Base-by-base conservation (phyloP, 1,284 basidiomycete genomes). In the Leccinum angustisporum region DNA sequence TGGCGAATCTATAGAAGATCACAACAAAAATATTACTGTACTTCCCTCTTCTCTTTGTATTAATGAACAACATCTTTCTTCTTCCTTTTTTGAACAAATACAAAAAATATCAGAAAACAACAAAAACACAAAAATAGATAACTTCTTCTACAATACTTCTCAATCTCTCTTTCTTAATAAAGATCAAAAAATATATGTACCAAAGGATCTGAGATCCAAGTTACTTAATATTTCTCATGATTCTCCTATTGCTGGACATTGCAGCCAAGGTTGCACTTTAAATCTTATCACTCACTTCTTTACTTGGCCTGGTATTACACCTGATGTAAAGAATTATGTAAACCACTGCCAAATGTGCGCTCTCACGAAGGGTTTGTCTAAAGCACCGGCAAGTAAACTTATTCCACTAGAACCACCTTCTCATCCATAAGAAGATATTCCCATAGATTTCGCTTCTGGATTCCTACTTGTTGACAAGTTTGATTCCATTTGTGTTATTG, bases 261-360 rank as follows among this genome's bases (percentile, higher is more conserved):
- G 1, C 5, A 10, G 46, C 6, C 18, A 48, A 13, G 46, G 46
- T 0, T 0, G 1, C 3, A 48, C 46, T 0, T 2, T 48, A 5
- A 48, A 48, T 6, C 21, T 48, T 2, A 46, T 48, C 13, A 21
- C 46, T 5, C 5, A 18, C 13, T 3, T 21, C 13, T 48, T 48
- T 13, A 48, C 10, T 11, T 48, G 46, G 46, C 18, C 46, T 0
- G 46, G 46, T 5, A 21, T 46, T 8, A 46, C 1, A 2, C 2
- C 2, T 0, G n/a, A 46, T 1, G 10, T 48, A 10, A 48, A 21
- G 4, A 21, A 6, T 21, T 48, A 48, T 48, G 3, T 48, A 18
- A 48, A 48, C 11, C 46, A 48, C 0, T 48, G 46, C 46, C 46
- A 48, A 21, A 48, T 10, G 9, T 48, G 46, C 3, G 10, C 46